Base-by-base conservation (phyloP, 2,329 filamentous ascomycete genomes). In the Didymella keratinophila region DNA sequence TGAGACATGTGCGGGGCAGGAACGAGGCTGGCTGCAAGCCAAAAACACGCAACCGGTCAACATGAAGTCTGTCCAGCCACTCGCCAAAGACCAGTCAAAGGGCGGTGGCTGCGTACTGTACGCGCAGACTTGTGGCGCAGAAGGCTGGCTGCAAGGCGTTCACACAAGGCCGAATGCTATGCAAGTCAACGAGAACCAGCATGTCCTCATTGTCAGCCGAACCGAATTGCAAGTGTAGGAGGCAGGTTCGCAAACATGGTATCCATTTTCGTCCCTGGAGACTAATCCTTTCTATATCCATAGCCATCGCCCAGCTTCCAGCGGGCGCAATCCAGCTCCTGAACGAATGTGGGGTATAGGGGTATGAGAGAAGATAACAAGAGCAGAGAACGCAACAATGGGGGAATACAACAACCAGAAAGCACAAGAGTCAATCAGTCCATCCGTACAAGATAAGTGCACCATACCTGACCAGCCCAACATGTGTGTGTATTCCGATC, bases 261-360 rank as follows among this genome's bases (percentile, higher is more conserved):
- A 69, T 69, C 58, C 61, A 67, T 71, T 74, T 75, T 71, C 67
- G 63, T 73, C 72, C 71, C 62, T 74, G 72, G 72, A 74, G 71
- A 71, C 67, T 68, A 65, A 66, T 64, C 71, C 67, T 73, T 72
- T 75, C 72, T 75, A 64, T 69, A 63, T 56, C 66, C 65, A 64
- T 57, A 59, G 61, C 62, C 68, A 65, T 42, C 25, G 39, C 55
- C 55, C 37, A 53, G 30, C 45, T 42, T 45, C 62, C 43, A 52
- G 60, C 63, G 56, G 57, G 62, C 60, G 58, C 50, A 52, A 62
- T 66, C 65, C 64, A 55, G 37, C 47, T 51, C 56, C 56, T 55
- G 56, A 60, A 60, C 56, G 56, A 60, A 60, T 60, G 56, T 59
- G 58, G 48, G 56, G 56, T 60, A 60, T 60, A 55, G 56, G 56